Percentiles rank a stretch among this genome's conserved stretches.
phyloP scores from a whole-genome alignment of 805 yeast species.

The Kluyveromyces siamensis region DNA sequence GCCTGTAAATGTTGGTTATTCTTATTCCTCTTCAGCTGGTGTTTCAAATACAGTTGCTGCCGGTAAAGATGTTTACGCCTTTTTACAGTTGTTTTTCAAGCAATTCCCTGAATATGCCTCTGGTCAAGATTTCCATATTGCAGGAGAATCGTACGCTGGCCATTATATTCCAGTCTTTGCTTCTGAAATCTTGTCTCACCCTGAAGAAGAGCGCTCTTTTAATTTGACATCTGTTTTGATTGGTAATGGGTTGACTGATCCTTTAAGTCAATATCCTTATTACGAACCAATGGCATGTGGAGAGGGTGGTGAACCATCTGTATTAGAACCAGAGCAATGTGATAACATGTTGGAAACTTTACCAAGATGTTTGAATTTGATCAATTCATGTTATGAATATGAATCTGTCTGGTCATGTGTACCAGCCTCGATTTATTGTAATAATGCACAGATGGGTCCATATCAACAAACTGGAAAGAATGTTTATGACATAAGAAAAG shows the following conservation, averaged over 20 bases:
- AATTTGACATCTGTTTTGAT: conserved; percentile 70
- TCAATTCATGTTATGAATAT: conserved; percentile 68
- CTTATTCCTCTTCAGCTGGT: conserved; percentile 49
- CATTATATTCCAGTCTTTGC: conserved; percentile 91
- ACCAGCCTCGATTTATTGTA: conserved; percentile 88
- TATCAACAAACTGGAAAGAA: conserved; percentile 80
- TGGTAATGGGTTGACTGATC: conserved; percentile 88
- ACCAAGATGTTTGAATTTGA: conserved; percentile 70
- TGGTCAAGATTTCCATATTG: conserved; percentile 64
- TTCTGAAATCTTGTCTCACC: conserved; percentile 62
- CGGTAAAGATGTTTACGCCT: conserved; percentile 72
- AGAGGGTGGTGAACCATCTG: conserved; percentile 74
- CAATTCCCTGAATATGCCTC: conserved; percentile 50
- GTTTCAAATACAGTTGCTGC: conserved; percentile 74
- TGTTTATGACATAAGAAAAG: conserved; percentile 79
- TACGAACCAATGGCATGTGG: conserved; percentile 96
- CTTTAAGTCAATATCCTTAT: conserved; percentile 66
- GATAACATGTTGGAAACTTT: conserved; percentile 54
- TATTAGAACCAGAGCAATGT: conserved; percentile 74
- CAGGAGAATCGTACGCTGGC: conserved; percentile 93
- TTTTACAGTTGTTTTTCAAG: conserved; percentile 69
- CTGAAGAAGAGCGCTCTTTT: conserved; percentile 44
- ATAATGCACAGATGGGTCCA: conserved; percentile 72
- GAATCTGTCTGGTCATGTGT: conserved; percentile 77
- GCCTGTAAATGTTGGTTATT: conserved; percentile 80